phyloP scores from a whole-genome alignment of 352 stramenopile genomes.

The Pythium aphanidermatum region DNA sequence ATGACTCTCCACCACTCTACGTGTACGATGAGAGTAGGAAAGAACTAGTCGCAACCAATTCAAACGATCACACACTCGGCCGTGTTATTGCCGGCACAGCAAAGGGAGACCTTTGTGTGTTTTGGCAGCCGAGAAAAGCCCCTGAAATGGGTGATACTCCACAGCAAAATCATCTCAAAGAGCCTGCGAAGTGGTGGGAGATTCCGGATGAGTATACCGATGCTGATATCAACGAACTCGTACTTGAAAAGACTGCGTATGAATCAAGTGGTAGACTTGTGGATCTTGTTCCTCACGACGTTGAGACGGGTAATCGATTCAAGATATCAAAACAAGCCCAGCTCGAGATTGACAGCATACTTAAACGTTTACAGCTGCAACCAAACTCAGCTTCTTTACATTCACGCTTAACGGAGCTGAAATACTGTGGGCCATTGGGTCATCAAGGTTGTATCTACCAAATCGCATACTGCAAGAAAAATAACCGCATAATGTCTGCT shows the following conservation, averaged over 20 bases:
- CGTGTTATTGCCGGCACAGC: conserved; percentile 53
- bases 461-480: conserved; percentile 48
- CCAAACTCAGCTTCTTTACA: conserved; percentile 39
- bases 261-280: conserved; percentile 53
- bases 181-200: conserved; percentile 71
- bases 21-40: conserved; percentile 45
- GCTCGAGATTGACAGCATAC: conserved; percentile 45
- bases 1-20: conserved; percentile 56
- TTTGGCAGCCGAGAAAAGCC: conserved; percentile 47
- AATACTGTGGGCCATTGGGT: conserved; percentile 43
- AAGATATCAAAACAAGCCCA: conserved; percentile 51
- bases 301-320: conserved; percentile 59
- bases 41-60: conserved; percentile 32
- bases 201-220: conserved; percentile 61
- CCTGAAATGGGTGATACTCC: conserved; percentile 27
- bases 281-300: conserved; percentile 54
- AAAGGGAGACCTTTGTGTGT: conserved; percentile 63
- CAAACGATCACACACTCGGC: conserved; percentile 50
- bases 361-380: conserved; percentile 38
- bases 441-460: conserved; percentile 41
- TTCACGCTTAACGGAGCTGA: conserved; percentile 35
- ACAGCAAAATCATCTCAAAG: conserved; percentile 24
- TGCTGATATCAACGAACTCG: conserved; percentile 52
- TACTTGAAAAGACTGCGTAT: conserved; percentile 53
- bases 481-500: conserved; percentile 45